phyloP scores from a whole-genome alignment of 371 early-diverging fungal genomes.

The Capniomyces stellatus region DNA sequence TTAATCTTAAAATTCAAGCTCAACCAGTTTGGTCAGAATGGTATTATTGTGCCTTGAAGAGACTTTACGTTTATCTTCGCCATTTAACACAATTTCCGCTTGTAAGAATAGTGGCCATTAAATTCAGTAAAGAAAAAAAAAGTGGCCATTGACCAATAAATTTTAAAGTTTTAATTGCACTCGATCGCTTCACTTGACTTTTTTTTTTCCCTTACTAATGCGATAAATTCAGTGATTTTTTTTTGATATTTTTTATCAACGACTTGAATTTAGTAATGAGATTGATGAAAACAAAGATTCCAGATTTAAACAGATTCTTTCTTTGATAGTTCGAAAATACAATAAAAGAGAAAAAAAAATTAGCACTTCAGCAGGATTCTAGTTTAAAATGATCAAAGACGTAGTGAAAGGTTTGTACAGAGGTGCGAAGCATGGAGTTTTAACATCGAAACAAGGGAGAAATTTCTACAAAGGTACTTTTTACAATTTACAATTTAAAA shows the following conservation, averaged over 20 bases:
- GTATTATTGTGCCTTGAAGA: not conserved
- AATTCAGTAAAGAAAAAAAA: no score
- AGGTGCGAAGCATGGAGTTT: slow-evolving; percentile 52
- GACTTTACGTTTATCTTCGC: not conserved
- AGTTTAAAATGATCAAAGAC: slow-evolving; percentile 46
- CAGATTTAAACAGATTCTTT: not conserved
- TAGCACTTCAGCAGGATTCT: not conserved
- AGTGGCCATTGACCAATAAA: no score
- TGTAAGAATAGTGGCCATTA: not conserved
- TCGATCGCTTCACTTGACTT: no score
- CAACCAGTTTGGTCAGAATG: not conserved
- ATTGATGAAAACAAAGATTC: not conserved
- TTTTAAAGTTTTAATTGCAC: no score
- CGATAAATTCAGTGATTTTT: not conserved
- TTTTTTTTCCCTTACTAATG: not conserved
- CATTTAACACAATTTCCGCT: not conserved
- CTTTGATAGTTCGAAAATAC: not conserved
- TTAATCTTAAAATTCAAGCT: not conserved
- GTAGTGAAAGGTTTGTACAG: slow-evolving; percentile 48
- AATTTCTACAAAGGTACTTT: slow-evolving; percentile 60
- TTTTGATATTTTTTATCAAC: not conserved
- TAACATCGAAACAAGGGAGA: slow-evolving; percentile 63
- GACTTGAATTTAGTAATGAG: not conserved
- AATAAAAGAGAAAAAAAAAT: not conserved
- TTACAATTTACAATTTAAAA: not conserved